phyloP scores from a whole-genome alignment of 305 asterid species.

The Fraxinus xanthoxyloides region DNA sequence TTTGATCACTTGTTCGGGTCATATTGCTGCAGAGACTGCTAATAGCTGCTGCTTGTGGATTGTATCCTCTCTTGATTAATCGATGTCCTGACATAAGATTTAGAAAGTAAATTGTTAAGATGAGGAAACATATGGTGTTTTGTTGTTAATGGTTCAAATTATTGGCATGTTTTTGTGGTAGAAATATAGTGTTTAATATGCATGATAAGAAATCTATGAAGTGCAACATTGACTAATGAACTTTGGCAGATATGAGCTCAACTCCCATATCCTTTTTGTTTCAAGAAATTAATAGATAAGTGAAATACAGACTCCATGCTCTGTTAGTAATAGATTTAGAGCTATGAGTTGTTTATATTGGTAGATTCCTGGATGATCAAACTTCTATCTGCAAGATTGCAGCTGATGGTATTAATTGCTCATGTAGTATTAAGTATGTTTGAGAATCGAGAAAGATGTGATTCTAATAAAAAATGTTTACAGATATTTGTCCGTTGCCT shows the following conservation, averaged over 20 bases:
- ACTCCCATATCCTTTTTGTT: neutral
- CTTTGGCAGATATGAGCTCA: neutral
- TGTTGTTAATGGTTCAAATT: neutral
- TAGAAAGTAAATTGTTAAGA: neutral
- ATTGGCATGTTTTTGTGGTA: neutral
- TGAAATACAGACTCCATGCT: too few relatives aligned
- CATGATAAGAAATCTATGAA: neutral
- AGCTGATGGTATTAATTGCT: neutral
- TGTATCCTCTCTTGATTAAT: conserved; percentile 55
- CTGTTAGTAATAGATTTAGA: too few relatives aligned
- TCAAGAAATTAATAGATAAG: neutral
- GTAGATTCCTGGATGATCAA: neutral
- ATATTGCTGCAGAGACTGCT: conserved; percentile 88
- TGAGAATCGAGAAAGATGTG: neutral
- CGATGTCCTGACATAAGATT: neutral
- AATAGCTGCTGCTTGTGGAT: conserved; percentile 80
- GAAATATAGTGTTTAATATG: neutral
- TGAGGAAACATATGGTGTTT: neutral
- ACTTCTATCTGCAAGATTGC: neutral
- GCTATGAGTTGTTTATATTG: neutral
- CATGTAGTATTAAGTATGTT: neutral
- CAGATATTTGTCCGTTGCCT: neutral
- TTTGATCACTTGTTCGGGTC: conserved; percentile 75
- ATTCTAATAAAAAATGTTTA: neutral
- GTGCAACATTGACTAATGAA: neutral